Conservation (phyloP, 352 stramenopile genomes). For the Phytophthora hybrid region DNA sequence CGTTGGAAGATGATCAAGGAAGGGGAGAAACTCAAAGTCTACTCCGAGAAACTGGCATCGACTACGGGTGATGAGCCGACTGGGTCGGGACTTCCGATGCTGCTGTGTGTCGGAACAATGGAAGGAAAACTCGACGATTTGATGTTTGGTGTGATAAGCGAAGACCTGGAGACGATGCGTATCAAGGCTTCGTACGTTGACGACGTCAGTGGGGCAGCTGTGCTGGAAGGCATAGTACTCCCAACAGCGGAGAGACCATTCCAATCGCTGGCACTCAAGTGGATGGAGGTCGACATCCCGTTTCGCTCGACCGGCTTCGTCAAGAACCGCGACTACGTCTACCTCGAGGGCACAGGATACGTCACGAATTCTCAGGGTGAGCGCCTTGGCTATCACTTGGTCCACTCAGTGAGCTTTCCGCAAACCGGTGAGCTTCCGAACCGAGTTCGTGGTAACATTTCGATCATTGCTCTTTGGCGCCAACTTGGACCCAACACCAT, state of each 20-base stretch:
- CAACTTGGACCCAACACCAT: constrained; percentile 15
- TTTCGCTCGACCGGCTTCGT: background rate
- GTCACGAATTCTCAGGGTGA: constrained; percentile 5
- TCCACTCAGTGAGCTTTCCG: constrained; percentile 36
- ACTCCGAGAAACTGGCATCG: constrained; percentile 23
- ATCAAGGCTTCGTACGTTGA: constrained; percentile 43
- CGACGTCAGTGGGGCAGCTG: background rate
- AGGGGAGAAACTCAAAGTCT: constrained; percentile 32
- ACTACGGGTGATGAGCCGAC: constrained; percentile 19
- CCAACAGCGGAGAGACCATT: background rate
- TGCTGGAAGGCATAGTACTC: background rate
- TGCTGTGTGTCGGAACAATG: background rate
- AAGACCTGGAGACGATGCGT: constrained; percentile 14
- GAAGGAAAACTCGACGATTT: background rate
- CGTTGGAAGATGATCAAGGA: constrained; percentile 38
- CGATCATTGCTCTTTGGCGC: constrained; percentile 9
- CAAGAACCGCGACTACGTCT: background rate
- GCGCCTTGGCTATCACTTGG: constrained; percentile 23
- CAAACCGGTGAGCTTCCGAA: constrained; percentile 21
- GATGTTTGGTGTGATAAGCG: background rate
- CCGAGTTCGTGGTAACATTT: constrained; percentile 22
- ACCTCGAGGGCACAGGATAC: background rate
- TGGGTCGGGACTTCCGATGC: background rate
- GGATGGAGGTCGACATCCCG: constrained; percentile 18
- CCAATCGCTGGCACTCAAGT: background rate